phyloP scores from a whole-genome alignment of 164 flowering plant species.

The Liquidambar formosana region DNA sequence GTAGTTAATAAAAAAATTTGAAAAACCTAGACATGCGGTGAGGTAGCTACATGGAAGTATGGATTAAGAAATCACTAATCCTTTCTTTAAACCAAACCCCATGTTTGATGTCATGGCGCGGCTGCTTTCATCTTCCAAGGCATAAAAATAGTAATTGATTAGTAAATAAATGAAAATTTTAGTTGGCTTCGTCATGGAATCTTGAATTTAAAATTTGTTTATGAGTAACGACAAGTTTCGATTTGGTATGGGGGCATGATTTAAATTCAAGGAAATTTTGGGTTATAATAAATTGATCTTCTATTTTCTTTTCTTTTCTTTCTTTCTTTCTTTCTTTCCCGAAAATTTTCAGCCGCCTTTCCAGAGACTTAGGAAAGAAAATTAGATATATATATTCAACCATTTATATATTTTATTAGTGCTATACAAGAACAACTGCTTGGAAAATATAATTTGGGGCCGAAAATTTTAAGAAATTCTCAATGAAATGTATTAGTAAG shows the following conservation, averaged over 20 bases:
- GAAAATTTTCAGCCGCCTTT: no score
- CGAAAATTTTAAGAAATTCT: no score
- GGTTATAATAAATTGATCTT: not conserved
- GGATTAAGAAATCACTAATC: conserved; percentile 4
- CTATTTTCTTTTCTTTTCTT: no score
- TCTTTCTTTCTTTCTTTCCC: no score
- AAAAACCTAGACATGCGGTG: no score
- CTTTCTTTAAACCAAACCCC: conserved; percentile 12
- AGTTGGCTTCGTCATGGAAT: not conserved
- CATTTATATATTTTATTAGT: no score
- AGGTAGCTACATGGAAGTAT: no score
- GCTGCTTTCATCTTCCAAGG: not conserved
- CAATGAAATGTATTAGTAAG: no score
- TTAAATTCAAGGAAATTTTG: not conserved
- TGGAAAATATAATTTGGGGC: no score
- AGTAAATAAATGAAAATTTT: no score
- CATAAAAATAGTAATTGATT: not conserved
- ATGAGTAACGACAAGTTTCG: not conserved
- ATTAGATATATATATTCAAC: not conserved
- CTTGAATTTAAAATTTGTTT: not conserved
- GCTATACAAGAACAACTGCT: no score
- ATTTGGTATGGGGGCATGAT: not conserved
- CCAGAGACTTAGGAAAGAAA: not conserved
- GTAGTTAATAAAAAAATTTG: not conserved
- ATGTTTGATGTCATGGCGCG: conserved; percentile 15